These are phyloP conservation scores for Pseudohalonectria lignicola DNA, from an alignment of 2,329 filamentous ascomycete species.

Conservation along the genomic window DNA sequence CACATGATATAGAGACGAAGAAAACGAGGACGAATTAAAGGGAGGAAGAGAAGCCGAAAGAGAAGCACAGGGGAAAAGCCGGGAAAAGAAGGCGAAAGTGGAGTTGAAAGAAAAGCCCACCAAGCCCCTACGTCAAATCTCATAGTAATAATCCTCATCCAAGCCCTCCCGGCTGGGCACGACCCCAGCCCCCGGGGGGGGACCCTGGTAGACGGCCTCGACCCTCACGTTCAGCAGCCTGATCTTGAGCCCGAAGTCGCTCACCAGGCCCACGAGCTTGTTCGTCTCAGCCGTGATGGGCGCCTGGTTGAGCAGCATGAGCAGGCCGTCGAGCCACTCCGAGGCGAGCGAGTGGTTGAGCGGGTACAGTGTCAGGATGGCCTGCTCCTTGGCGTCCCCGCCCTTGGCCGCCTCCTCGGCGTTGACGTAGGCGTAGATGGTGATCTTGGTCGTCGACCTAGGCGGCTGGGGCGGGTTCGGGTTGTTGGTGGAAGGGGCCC, in stretches of 20 bases:
- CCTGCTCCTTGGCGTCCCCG: conserved; percentile 45
- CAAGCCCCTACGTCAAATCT: conserved; percentile 50
- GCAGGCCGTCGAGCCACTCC: conserved; percentile 90
- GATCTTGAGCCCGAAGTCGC: conserved; percentile 88
- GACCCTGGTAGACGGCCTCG: conserved; percentile 62
- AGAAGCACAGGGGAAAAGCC: too few relatives aligned
- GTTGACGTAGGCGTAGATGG: conserved; percentile 64
- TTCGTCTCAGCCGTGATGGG: conserved; percentile 96
- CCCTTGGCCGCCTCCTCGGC: conserved; percentile 23
- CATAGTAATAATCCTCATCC: conserved; percentile 91
- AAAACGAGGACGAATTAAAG: too few relatives aligned
- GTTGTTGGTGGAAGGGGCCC: neutral
- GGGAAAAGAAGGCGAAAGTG: too few relatives aligned
- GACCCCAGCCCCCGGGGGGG: conserved; percentile 56
- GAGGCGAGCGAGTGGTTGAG: conserved; percentile 73
- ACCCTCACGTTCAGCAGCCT: conserved; percentile 82
- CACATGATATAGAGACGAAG: too few relatives aligned
- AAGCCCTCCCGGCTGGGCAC: conserved; percentile 76
- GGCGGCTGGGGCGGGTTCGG: conserved; percentile 8
- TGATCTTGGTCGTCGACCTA: conserved; percentile 70
- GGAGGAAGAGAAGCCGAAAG: too few relatives aligned
- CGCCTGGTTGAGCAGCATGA: conserved; percentile 90
- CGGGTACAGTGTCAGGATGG: conserved; percentile 75
- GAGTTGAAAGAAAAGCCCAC: too few relatives aligned
- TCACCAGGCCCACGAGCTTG: conserved; percentile 75